Evolutionary conservation across 805 yeast species (phyloP).

Genomic region (Metschnikowia baotianmanensis): DNA sequence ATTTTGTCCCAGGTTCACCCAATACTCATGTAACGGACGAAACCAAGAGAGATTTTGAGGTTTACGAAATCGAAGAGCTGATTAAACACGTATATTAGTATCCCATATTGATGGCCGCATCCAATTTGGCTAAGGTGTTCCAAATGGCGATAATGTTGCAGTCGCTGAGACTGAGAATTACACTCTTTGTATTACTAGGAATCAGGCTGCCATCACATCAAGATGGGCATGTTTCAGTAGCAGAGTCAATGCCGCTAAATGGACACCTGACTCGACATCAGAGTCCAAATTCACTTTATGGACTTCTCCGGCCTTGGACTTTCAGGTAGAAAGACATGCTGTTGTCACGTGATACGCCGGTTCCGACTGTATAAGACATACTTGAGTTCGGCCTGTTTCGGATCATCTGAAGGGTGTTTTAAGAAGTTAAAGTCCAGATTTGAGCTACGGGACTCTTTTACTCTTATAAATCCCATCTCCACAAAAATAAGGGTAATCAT

Average conservation of each 20-base stretch:
- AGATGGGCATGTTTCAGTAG: slow-evolving; percentile 97
- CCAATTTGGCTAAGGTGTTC: slow-evolving; percentile 63
- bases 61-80: slow-evolving; percentile 47
- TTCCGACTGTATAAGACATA: too few relatives aligned
- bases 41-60: slow-evolving; percentile 30
- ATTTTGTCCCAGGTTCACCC: slow-evolving; percentile 20
- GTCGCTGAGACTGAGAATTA: slow-evolving; percentile 92
- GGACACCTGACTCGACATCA: slow-evolving; percentile 77
- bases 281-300: too few relatives aligned
- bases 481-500: too few relatives aligned
- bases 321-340: too few relatives aligned
- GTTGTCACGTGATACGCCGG: too few relatives aligned
- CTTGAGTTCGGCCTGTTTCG: too few relatives aligned
- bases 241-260: slow-evolving; percentile 68
- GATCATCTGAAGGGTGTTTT: too few relatives aligned
- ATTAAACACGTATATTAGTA: slow-evolving; percentile 22
- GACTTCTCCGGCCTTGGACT: too few relatives aligned
- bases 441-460: too few relatives aligned
- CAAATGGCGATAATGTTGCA: slow-evolving; percentile 65
- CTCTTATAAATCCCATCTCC: too few relatives aligned
- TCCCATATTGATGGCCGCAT: slow-evolving; percentile 55
- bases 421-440: too few relatives aligned
- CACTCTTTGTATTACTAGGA: slow-evolving; percentile 57
- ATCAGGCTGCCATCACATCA: slow-evolving; percentile 63
- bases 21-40: slow-evolving; percentile 32